Evolutionary conservation across 2,329 filamentous ascomycete species (phyloP).

Genomic region (Leptodontidium sp.): DNA sequence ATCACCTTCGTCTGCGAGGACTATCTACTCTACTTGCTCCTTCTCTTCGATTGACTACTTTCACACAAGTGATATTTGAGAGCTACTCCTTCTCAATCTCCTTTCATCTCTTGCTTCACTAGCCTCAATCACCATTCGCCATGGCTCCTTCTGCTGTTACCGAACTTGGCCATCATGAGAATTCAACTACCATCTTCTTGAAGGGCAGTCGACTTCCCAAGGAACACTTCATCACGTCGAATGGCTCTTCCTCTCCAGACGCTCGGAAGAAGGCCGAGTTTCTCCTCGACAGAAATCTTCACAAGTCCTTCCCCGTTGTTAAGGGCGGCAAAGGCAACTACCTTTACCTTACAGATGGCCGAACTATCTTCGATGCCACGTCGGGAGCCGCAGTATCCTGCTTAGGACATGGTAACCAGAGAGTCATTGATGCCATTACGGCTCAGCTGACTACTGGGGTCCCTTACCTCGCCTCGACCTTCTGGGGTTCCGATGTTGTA

Average conservation of each 20-base stretch:
- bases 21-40: slow-evolving; percentile 34
- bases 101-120: slow-evolving; percentile 11
- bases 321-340: slow-evolving; percentile 42
- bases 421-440: slow-evolving; percentile 66
- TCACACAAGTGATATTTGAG: neutral
- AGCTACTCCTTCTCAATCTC: neutral
- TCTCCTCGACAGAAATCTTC: slow-evolving; percentile 43
- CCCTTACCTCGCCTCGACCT: slow-evolving; percentile 65
- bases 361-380: slow-evolving; percentile 73
- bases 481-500: slow-evolving; percentile 62
- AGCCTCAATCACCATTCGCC: neutral
- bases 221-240: slow-evolving; percentile 23
- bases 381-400: slow-evolving; percentile 77
- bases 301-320: slow-evolving; percentile 43
- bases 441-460: slow-evolving; percentile 64
- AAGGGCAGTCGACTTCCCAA: slow-evolving; percentile 23
- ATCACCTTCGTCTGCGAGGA: slow-evolving; percentile 31
- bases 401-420: slow-evolving; percentile 70
- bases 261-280: slow-evolving; percentile 35
- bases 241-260: slow-evolving; percentile 19
- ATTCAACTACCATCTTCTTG: neutral
- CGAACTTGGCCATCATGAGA: slow-evolving; percentile 23
- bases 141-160: slow-evolving; percentile 38
- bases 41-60: slow-evolving; percentile 30
- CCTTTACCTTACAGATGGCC: slow-evolving; percentile 52